Evolutionary conservation across 306 rosid genomes (phyloP).

Genomic region (Hippophae rhamnoides): DNA sequence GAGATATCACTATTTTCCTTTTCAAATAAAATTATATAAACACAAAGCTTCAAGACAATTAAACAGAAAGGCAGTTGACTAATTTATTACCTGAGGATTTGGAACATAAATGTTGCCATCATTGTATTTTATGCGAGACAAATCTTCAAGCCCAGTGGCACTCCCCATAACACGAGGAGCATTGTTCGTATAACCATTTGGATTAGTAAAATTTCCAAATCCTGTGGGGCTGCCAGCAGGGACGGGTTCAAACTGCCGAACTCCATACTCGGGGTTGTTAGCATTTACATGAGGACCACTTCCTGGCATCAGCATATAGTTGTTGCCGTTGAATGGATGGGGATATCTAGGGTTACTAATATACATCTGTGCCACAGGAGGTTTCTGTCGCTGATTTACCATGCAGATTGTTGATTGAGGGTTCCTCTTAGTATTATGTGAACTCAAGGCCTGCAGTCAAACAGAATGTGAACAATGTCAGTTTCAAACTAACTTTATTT

Average conservation of each 20-base stretch:
- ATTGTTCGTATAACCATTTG: conserved; percentile 72
- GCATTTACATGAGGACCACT: conserved; percentile 83
- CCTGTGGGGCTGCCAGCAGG: conserved; percentile 82
- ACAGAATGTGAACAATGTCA: not conserved
- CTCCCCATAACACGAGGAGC: conserved; percentile 82
- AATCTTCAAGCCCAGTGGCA: conserved; percentile 72
- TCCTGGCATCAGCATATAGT: conserved; percentile 87
- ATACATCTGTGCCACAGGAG: conserved; percentile 83
- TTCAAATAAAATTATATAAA: no score
- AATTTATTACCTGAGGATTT: conserved; percentile 70
- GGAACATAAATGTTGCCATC: conserved; percentile 80
- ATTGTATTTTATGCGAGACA: conserved; percentile 83
- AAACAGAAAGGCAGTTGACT: not conserved
- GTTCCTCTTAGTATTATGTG: conserved; percentile 42
- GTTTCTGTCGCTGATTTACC: conserved; percentile 13
- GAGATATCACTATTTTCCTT: no score
- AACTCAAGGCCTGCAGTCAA: conserved; percentile 47
- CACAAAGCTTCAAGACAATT: no score
- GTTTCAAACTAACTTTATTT: no score
- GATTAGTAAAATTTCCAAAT: conserved; percentile 69
- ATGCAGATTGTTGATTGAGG: conserved; percentile 2
- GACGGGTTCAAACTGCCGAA: conserved; percentile 85
- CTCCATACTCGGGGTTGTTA: conserved; percentile 75
- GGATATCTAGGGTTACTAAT: conserved; percentile 81
- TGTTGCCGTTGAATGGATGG: conserved; percentile 78